Conservation (phyloP, 257 asterid species). For the Lycium barbarum region DNA sequence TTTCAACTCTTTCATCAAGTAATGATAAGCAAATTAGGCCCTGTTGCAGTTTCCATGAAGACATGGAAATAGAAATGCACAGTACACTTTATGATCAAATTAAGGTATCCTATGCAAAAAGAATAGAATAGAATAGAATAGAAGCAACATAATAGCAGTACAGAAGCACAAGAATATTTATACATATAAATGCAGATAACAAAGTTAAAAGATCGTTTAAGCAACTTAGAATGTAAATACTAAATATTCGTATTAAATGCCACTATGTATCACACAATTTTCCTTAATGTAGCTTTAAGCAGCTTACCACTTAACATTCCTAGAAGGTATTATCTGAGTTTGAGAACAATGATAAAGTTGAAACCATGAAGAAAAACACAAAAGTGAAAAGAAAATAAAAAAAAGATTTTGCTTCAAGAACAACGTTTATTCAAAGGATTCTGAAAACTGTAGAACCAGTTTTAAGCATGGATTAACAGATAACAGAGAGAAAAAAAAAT, state of each 20-base stretch:
- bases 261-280: neutral
- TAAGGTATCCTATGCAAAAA: neutral
- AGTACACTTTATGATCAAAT: neutral
- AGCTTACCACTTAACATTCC: neutral
- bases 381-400: neutral
- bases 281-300: neutral
- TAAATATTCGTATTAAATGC: no score
- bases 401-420: no score
- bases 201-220: neutral
- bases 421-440: neutral
- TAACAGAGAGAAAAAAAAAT: neutral
- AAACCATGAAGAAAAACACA: neutral
- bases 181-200: neutral
- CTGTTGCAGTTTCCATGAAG: neutral
- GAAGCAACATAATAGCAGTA: neutral
- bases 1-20: neutral
- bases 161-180: neutral
- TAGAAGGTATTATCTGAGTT: no score
- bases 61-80: neutral
- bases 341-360: no score
- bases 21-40: neutral
- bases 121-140: no score
- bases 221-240: neutral
- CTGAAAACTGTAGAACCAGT: neutral
- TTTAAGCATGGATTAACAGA: neutral